These are phyloP conservation scores for Ammopiptanthus mongolicus DNA, from an alignment of 306 rosid species.

Conservation along the genomic window DNA sequence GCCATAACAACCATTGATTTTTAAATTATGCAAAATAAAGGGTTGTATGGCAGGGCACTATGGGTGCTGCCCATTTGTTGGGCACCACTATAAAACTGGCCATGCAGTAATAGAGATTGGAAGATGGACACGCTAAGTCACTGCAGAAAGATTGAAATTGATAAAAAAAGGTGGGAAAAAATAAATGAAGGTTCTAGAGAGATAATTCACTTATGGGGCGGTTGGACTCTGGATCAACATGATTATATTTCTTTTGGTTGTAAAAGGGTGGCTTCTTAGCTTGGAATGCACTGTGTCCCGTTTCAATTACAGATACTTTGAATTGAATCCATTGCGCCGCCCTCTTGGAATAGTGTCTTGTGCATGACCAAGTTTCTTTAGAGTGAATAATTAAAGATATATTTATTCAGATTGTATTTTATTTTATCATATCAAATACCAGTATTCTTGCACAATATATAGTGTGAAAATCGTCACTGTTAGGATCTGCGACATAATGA, in stretches of 20 bases:
- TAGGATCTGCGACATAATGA: no score
- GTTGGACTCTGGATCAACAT: background rate
- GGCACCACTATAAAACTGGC: no score
- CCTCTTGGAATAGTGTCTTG: background rate
- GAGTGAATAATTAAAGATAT: no score
- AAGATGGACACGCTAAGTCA: slow-evolving; percentile 39
- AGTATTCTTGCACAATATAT: no score
- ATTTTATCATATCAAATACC: no score
- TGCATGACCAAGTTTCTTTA: no score
- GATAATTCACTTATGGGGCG: background rate
- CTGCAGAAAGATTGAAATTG: background rate
- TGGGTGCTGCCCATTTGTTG: no score
- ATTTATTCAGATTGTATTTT: no score
- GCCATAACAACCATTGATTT: no score
- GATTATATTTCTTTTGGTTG: background rate
- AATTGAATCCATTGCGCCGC: slow-evolving; percentile 6
- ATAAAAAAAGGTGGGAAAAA: background rate
- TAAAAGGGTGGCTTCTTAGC: slow-evolving; percentile 17
- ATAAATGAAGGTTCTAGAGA: background rate
- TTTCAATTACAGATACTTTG: background rate
- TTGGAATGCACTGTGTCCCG: slow-evolving; percentile 16
- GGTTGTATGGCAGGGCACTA: no score
- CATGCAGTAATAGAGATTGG: slow-evolving; percentile 29
- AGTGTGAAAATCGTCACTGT: no score
- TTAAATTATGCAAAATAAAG: no score